Evolutionary conservation across 805 yeast species (phyloP).

Genomic region (Lipomyces japonicus): DNA sequence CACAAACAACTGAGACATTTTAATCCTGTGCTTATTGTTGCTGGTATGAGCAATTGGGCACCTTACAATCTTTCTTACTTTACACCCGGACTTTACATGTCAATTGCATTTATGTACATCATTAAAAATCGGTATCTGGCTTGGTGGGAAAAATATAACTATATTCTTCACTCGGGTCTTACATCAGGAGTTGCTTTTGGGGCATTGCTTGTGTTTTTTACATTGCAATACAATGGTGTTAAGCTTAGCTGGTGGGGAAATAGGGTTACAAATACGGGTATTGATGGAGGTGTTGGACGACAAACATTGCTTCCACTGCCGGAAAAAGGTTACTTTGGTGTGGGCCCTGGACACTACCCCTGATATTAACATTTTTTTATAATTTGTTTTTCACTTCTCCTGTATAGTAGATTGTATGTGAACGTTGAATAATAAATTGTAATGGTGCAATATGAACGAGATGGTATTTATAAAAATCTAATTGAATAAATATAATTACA

Average conservation of each 20-base stretch:
- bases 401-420: too few relatives aligned
- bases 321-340: conserved; percentile 30
- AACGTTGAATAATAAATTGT: too few relatives aligned
- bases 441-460: too few relatives aligned
- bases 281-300: conserved; percentile 12
- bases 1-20: conserved; percentile 1
- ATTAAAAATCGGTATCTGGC: conserved; percentile 51
- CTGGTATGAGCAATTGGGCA: conserved; percentile 41
- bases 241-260: conserved; percentile 63
- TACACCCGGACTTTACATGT: conserved; percentile 34
- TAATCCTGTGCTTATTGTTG: conserved; percentile 1
- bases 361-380: too few relatives aligned
- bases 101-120: conserved; percentile 54
- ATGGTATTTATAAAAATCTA: too few relatives aligned
- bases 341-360: conserved; percentile 8
- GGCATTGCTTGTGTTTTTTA: conserved; percentile 53
- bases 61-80: conserved; percentile 31
- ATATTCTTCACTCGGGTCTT: conserved; percentile 59
- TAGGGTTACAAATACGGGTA: conserved; percentile 22
- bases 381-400: too few relatives aligned
- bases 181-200: conserved; percentile 67
- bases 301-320: conserved; percentile 32
- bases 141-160: conserved; percentile 77
- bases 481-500: too few relatives aligned
- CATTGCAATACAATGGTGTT: conserved; percentile 44